Conservation (phyloP, 306 rosid species). For the Sphenostylis stenocarpa region DNA sequence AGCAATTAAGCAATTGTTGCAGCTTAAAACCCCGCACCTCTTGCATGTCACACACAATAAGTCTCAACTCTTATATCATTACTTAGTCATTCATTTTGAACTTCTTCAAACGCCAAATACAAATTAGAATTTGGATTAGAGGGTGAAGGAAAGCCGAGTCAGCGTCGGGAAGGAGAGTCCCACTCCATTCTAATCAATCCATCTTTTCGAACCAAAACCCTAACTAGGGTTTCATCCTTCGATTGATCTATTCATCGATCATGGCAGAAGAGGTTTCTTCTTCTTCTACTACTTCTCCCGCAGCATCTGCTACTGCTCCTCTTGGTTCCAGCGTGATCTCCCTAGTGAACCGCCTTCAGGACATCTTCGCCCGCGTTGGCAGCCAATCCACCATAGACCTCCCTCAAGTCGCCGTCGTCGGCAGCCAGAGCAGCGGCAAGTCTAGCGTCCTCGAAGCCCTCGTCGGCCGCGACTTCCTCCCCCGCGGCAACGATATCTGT, state of each 20-base stretch:
- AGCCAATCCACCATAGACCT: slow-evolving; percentile 92
- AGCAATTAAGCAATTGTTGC: not conserved
- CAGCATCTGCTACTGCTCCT: slow-evolving; percentile 52
- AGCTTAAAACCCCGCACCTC: not conserved
- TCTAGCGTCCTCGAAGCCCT: slow-evolving; percentile 97
- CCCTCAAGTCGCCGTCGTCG: slow-evolving; percentile 97
- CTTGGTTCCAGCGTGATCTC: slow-evolving; percentile 89
- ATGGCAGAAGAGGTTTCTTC: slow-evolving; percentile 78
- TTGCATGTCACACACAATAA: not conserved
- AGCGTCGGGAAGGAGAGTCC: not conserved
- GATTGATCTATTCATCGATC: slow-evolving; percentile 23
- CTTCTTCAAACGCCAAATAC: not conserved
- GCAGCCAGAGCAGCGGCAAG: slow-evolving; percentile 99
- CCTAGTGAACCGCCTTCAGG: slow-evolving; percentile 88
- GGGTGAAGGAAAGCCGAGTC: not conserved
- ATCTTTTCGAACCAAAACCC: slow-evolving; percentile 39
- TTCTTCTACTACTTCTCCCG: slow-evolving; percentile 37
- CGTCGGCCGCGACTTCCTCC: slow-evolving; percentile 95
- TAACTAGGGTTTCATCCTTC: slow-evolving; percentile 34
- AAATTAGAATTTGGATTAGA: not conserved
- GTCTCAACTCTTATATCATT: not conserved
- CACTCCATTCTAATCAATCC: not conserved
- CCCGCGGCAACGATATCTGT: slow-evolving; percentile 91
- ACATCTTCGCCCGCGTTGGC: slow-evolving; percentile 87
- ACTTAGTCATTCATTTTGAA: not conserved